Evolutionary conservation across 1,284 basidiomycete genomes (phyloP), one percentile per base, ranked within the genome.

Genomic region (Puccinia horiana): DNA sequence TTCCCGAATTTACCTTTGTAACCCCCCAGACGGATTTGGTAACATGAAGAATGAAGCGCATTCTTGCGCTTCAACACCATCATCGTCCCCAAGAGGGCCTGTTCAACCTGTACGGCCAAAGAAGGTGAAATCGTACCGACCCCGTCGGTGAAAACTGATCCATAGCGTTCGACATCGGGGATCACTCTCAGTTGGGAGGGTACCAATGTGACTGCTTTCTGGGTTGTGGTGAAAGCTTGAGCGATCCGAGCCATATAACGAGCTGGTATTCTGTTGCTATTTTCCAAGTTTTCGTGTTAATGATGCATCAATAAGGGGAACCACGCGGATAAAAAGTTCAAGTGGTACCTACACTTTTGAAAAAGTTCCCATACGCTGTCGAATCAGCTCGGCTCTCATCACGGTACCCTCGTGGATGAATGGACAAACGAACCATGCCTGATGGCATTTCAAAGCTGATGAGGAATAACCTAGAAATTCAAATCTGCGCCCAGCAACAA

Each of bases 171-270:
- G 84, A 92, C 90, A 85, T 92, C 92, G 0, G 83, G 74, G 0
- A 88, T 75, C 1, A 83, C 14, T 6, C 89, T 76, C 18, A 92
- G 88, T 83, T 92, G 90, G 58, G 88, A 84, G n/a, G 86, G 86
- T 2, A 83, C 83, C 65, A 94, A 90, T 23, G 86, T 86, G 40
- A 93, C 89, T 0, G 92, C 92, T 0, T 91, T 90, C 85, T 92
- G 91, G 1, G 93, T 94, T 0, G 92, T 91, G 0, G 92, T 93
- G 85, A 94, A 94, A 0, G 93, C 92, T 87, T 93, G 93, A 12
- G 92, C 92, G 84, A 94, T 88, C 40, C 93, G 89, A n/a, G 93
- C 93, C 14, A 92, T 93, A 85, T 91, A 93, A 85, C 92, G 92
- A 0, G 93, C 92, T 5, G 93, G 93, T 47, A 88, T 89, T 74